Evolutionary conservation across 2,329 filamentous ascomycete species (phyloP), one percentile per base, ranked within the genome.

Genomic region (Calonectria leucothoes): DNA sequence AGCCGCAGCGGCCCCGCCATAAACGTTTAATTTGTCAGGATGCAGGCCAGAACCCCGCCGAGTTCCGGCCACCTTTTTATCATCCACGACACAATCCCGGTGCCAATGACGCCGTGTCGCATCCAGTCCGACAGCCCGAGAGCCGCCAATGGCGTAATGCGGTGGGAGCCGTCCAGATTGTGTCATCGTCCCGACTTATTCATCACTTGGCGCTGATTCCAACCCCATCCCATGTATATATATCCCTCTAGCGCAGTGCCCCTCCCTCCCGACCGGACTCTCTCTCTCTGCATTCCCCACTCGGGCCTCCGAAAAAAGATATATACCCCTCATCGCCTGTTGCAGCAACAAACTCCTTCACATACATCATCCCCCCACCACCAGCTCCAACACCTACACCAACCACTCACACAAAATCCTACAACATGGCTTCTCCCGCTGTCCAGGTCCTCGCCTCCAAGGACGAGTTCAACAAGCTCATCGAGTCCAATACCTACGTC

Each of bases 401-500:
- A 35, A 20, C 39, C 35, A 45, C 33, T 29, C 31, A 27, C 33
- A 79, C 75, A 78, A 72, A 69, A 70, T 48, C 59, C 25, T 45
- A 8, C 59, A 80, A 45, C 75, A 85, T 84, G 82, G 72, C 82
- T 75, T 80, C 84, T 6, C 4, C 49, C 49, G 15, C 15, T 7
- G 49, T 52, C 49, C 25, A 20, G 72, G 80, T 82, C 78, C 84
- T 90, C 81, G n/a, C n/a, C n/a, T n/a, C n/a, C n/a, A n/a, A 83
- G 80, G 71, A 82, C 65, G 85, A 90, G 77, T 90, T 91, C 78
- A 82, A 89, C 74, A 78, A 83, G 45, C 88, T 91, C 74, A 80
- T 91, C 78, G 77, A 83, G 20, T 82, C 82, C 12, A 89, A 85
- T 61, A 87, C 85, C 59, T 89, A 88, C 83, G 89, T 91, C 75